A percentile compares a stretch with the other conserved stretches of the same genome.
These are phyloP conservation scores for Oryza glaberrima DNA, from an alignment of 176 grass and related monocot species.

Conservation along the genomic window DNA sequence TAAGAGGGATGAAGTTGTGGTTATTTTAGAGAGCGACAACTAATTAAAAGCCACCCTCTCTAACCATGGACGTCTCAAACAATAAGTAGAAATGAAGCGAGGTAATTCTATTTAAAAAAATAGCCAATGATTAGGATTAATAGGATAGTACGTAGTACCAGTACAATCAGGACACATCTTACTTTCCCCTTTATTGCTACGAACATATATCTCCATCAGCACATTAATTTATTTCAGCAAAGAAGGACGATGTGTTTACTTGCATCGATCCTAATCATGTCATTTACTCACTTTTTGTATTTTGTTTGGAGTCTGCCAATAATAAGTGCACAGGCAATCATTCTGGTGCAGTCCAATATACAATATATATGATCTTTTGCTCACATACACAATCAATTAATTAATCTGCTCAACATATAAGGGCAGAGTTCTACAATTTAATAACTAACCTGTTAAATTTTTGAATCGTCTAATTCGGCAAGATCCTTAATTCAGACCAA, in stretches of 20 bases:
- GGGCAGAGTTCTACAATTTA: background rate
- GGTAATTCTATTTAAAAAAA: background rate
- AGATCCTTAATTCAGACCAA: no score
- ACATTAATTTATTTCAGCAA: slow-evolving; percentile 37
- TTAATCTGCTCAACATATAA: background rate
- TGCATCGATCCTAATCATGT: slow-evolving; percentile 24
- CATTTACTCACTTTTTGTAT: slow-evolving; percentile 33
- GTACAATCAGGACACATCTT: slow-evolving; percentile 28
- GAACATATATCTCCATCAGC: slow-evolving; percentile 32
- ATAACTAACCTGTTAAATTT: background rate
- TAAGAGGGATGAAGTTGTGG: no score
- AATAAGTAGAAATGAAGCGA: no score
- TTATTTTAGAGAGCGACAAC: no score
- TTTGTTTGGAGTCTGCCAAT: slow-evolving; percentile 26
- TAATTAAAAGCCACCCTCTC: no score
- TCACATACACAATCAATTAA: background rate
- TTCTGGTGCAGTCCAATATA: slow-evolving; percentile 21
- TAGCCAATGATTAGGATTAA: slow-evolving; percentile 19
- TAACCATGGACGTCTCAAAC: no score
- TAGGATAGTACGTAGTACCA: background rate
- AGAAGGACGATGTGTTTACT: background rate
- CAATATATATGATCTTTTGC: slow-evolving; percentile 5
- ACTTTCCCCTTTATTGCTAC: slow-evolving; percentile 38
- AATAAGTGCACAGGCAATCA: slow-evolving; percentile 45
- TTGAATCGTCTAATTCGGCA: background rate